Evolutionary conservation across 2,329 filamentous ascomycete species (phyloP).

Genomic region (Colletotrichum scovillei): DNA sequence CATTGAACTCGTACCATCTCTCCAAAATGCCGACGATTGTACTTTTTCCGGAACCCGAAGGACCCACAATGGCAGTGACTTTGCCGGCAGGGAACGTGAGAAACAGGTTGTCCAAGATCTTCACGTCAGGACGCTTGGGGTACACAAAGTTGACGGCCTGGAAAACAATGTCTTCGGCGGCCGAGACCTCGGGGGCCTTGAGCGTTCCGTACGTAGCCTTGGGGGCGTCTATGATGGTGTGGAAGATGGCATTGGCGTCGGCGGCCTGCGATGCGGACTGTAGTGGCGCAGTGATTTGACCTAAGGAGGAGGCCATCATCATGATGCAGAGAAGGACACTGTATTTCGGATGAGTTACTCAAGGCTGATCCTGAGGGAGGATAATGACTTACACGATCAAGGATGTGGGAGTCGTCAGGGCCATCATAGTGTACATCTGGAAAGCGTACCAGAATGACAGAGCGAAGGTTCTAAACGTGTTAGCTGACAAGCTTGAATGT

Average conservation of each 20-base stretch:
- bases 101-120: slow-evolving; percentile 46
- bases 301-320: slow-evolving; percentile 45
- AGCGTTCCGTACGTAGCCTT: slow-evolving; percentile 50
- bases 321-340: slow-evolving; percentile 40
- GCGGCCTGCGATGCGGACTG: slow-evolving; percentile 48
- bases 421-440: slow-evolving; percentile 36
- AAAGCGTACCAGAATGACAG: slow-evolving; percentile 39
- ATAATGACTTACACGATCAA: slow-evolving; percentile 37
- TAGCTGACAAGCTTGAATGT: not conserved
- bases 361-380: not conserved
- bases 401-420: slow-evolving; percentile 37
- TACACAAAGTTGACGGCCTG: slow-evolving; percentile 48
- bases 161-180: slow-evolving; percentile 61
- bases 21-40: slow-evolving; percentile 53
- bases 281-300: slow-evolving; percentile 48
- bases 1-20: slow-evolving; percentile 49
- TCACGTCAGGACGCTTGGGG: slow-evolving; percentile 47
- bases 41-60: slow-evolving; percentile 52
- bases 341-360: not conserved
- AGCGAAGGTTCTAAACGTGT: slow-evolving; percentile 36
- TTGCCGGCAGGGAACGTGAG: slow-evolving; percentile 49
- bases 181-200: slow-evolving; percentile 62
- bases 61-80: slow-evolving; percentile 44
- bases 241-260: slow-evolving; percentile 50
- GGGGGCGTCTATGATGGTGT: slow-evolving; percentile 57